Base-by-base conservation (phyloP, 2,329 filamentous ascomycete species). In the Leptosphaerulina australis region DNA sequence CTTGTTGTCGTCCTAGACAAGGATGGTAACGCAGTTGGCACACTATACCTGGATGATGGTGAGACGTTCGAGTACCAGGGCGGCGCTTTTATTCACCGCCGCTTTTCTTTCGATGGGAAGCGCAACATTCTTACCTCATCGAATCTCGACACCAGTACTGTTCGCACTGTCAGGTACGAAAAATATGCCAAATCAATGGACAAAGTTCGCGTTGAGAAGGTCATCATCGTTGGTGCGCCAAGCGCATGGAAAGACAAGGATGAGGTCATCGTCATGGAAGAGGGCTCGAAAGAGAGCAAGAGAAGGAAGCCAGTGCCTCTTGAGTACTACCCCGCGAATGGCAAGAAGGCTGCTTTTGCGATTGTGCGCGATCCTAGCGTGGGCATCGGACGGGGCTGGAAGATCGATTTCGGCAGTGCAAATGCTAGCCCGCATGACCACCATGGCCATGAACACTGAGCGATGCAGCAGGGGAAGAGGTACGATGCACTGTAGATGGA, bases 1-100 rank as follows among this genome's bases (percentile, higher is more conserved):
- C 83, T 99, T 1, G 86, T 99, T 2, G 80, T 97, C 2, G 83
- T 84, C 0, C 78, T 95, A 12, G 79, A 83, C 60, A 83, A 84
- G 59, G 79, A 83, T 24, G 86, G 88, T 44, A 83, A 86, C 63
- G 91, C 93, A 0, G 83, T 87, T 37, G 94, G 94, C 21, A 87
- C 88, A 38, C 77, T 99, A 6, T 99, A 99, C 67, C 79, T 91
- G 22, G 94, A 99, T 67, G 94, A 99, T 60, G 94, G 94, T 37
- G 92, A 97, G 74, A 89, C 88, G 0, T 99, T 92, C 61, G 91
- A 96, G 46, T 91, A 90, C 68, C 80, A 95, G 71, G 79, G 85
- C 56, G 93, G 92, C 9, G 91, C 91, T 55, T 96, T 88, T 74
- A 92, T 97, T 62, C 87, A 96, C 76, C 89, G 91, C 51, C 81